Percentiles rank a stretch among this genome's conserved stretches.
Evolutionary conservation across 78 protist species (phyloP).

Genomic region (Tieghemostelium lacteum): DNA sequence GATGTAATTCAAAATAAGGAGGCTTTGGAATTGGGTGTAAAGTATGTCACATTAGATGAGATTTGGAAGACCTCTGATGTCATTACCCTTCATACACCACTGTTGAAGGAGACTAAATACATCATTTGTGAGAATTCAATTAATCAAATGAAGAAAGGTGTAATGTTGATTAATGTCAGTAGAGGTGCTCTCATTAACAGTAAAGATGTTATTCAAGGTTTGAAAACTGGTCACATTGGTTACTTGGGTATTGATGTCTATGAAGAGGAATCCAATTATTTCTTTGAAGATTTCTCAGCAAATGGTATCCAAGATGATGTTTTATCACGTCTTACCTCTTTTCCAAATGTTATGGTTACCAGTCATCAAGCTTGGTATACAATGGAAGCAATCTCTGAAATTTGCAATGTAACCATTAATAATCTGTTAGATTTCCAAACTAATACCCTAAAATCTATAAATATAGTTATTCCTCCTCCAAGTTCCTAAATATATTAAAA

Average conservation of each 20-base stretch:
- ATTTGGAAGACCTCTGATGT: conserved; percentile 59
- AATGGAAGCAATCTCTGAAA: conserved; percentile 78
- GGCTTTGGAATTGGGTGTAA: conserved; percentile 20
- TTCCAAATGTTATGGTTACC: conserved; percentile 78
- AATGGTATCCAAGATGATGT: conserved; percentile 70
- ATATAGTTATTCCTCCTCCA: too few relatives aligned
- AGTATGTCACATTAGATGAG: conserved; percentile 73
- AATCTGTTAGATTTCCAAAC: conserved; percentile 6
- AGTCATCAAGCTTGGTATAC: conserved; percentile 93
- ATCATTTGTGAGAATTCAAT: conserved; percentile 78
- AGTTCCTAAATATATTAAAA: too few relatives aligned
- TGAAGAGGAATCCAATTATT: conserved; percentile 84
- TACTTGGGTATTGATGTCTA: conserved; percentile 87
- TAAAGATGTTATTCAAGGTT: conserved; percentile 71
- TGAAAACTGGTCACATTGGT: conserved; percentile 71
- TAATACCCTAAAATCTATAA: neutral
- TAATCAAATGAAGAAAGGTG: conserved; percentile 80
- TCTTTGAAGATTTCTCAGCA: conserved; percentile 79
- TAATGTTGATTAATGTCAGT: conserved; percentile 84
- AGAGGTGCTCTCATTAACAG: conserved; percentile 89
- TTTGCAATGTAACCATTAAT: conserved; percentile 76
- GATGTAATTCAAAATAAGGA: conserved; percentile 15
- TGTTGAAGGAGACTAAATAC: neutral
- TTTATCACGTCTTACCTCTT: conserved; percentile 59
- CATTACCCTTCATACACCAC: conserved; percentile 80